Base-by-base conservation (phyloP, 2,329 filamentous ascomycete species). In the Cladosporium sp. region DNA sequence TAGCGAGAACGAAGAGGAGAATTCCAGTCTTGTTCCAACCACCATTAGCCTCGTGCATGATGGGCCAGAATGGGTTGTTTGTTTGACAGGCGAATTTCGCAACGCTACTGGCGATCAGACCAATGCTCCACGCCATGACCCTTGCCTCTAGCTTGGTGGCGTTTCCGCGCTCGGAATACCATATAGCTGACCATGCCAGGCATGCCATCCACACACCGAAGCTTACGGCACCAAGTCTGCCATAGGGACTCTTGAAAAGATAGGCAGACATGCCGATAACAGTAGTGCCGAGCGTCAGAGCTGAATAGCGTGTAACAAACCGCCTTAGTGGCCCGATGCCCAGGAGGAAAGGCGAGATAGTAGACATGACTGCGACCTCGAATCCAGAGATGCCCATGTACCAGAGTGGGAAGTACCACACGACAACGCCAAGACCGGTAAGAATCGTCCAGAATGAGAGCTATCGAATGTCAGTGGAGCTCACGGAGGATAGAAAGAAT, bases 361-460 rank as follows among this genome's bases (percentile, higher is more conserved):
- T 93, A 51, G 83, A 84, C 85, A 97, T 88, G 69, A 99, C 87
- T 65, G 96, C 81, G 43, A 87, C 88, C 76, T 99, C 94, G 71
- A 94, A 99, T 63, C 94, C 94, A 3, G 93, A 97, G 61, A 99
- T 95, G 28, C 94, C 94, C 94, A 99, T 99, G 73, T 97, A 86
- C 94, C 94, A 99, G 11, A 99, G 84, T 14, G 94, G 94, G 73
- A 99, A 99, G 75, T 95, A 99, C 94, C 94, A 99, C 45, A 99
- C 88, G 42, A 90, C 81, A 45, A 99, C 80, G 25, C 91, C 92
- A 55, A 99, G 80, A 61, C 91, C 91, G 60, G 94, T 99, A 64
- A 97, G 79, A 71, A 93, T 89, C 9, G 92, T 92, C 94, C 94
- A 99, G 76, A 97, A 97, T 58, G 94, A 85, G 72, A 93, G 97